Evolutionary conservation across 2,329 filamentous ascomycete species (phyloP).

Genomic region (Reticulascus tulasneorum): DNA sequence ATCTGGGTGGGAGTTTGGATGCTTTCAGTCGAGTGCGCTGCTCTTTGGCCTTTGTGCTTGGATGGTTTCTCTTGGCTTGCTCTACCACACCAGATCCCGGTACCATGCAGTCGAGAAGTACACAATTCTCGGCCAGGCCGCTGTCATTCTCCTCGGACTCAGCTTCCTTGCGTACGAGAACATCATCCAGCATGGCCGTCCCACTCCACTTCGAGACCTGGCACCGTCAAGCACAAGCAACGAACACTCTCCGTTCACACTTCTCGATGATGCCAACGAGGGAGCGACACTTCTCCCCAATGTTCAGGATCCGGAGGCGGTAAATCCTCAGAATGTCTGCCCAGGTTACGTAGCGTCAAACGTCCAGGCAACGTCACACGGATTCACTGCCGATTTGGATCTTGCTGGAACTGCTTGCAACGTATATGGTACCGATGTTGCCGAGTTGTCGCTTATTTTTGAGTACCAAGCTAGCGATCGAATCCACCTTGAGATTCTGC

Average conservation of each 20-base stretch:
- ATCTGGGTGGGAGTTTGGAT: no score
- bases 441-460: conserved; percentile 62
- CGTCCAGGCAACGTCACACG: conserved; percentile 45
- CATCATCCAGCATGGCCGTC: no score
- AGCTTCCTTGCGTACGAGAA: no score
- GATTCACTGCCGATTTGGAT: conserved; percentile 64
- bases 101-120: no score
- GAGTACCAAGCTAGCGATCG: conserved; percentile 63
- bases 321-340: conserved; percentile 39
- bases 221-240: background rate
- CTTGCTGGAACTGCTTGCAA: conserved; percentile 71
- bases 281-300: conserved; percentile 10
- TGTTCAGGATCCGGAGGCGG: conserved; percentile 7
- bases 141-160: no score
- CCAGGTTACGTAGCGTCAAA: conserved; percentile 66
- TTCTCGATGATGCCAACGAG: conserved; percentile 3
- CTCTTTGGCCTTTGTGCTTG: no score
- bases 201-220: no score
- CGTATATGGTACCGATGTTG: conserved; percentile 72
- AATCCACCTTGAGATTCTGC: conserved; percentile 67
- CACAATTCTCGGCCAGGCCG: no score
- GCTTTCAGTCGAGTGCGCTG: no score
- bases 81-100: no score
- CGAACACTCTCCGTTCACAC: conserved; percentile 1
- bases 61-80: no score